Base-by-base conservation (phyloP, 1,284 basidiomycete species). In the Spongiforma sp. region DNA sequence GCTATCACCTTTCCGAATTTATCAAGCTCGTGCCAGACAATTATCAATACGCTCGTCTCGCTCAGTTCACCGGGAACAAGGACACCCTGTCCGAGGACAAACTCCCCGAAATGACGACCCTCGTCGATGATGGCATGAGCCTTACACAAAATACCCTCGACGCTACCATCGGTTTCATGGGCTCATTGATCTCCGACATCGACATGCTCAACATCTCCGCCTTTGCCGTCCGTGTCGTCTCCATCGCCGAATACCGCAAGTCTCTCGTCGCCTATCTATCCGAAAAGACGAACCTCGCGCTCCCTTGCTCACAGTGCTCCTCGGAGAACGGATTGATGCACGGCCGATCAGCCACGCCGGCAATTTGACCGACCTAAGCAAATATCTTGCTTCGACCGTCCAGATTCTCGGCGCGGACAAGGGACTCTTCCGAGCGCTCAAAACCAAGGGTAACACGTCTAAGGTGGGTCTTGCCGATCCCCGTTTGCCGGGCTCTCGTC, bases 381-480 rank as follows among this genome's bases (percentile, higher is more conserved):
- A 99, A 82, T 93, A 98, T 79, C 98, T 98, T 30, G 97, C 97
- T 12, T 97, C 94, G 78, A 99, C 97, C 2, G 93, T 99, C 24
- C 97, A 99, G 81, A 99, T 99, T 72, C 87, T 99, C 37, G 97
- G 97, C 73, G 98, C 98, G 19, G 97, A 99, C 81, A 99, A 99
- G 83, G 97, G 98, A 10, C 86, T 99, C 57, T 99, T 99, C 88
- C 86, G 98, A 67, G 98, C 97, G 6, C 84, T 99, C 70, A 99
- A 99, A 84, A 99, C 98, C 64, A 99, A 99, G 81, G 96, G 98
- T 75, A 96, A 99, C 81, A 99, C 97, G 64, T 97, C 96, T 57
- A 99, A 99, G 81, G 98, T 99, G 76, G 96, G 96, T 72, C 84
- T 98, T 58, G 37, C 26, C 68, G 30, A n/a, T 14, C 8, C n/a